A percentile compares a stretch with the other conserved stretches of the same genome.
phyloP scores from a whole-genome alignment of 352 stramenopile genomes.

The Pseudoperonospora humuli region DNA sequence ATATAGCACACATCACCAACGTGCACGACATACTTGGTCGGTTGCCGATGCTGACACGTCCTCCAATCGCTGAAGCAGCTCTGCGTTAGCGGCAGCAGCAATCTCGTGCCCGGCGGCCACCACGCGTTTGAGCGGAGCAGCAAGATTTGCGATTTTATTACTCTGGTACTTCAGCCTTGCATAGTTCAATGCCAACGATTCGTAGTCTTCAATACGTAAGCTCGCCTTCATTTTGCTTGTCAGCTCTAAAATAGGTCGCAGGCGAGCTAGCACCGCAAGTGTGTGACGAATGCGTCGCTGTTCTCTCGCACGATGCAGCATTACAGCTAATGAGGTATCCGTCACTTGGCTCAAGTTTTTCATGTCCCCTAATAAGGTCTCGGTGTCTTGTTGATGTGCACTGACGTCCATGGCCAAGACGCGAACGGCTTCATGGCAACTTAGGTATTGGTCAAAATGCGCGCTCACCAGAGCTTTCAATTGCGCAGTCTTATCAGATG shows the following conservation, averaged over 20 bases:
- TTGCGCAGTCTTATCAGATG: conserved; percentile 77
- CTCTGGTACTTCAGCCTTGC: conserved; percentile 58
- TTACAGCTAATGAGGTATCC: too few species aligned
- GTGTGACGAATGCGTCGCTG: conserved; percentile 72
- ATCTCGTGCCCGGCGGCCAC: conserved; percentile 53
- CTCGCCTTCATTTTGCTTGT: too few species aligned
- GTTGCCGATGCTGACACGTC: conserved; percentile 46
- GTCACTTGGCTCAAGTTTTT: too few species aligned
- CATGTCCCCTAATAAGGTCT: conserved; percentile 43
- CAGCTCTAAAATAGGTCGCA: conserved; percentile 65
- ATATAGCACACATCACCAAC: background rate
- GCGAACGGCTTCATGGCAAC: conserved; percentile 71
- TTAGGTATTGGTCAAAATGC: conserved; percentile 81
- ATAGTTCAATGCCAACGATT: too few species aligned
- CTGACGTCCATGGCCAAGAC: conserved; percentile 53
- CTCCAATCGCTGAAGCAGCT: conserved; percentile 56
- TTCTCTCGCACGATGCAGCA: too few species aligned
- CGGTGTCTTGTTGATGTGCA: conserved; percentile 50
- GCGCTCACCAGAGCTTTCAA: conserved; percentile 73
- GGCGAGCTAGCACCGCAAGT: conserved; percentile 51
- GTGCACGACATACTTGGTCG: conserved; percentile 52
- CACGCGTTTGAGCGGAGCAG: conserved; percentile 31
- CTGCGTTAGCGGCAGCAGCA: too few species aligned
- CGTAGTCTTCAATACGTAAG: too few species aligned
- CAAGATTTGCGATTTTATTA: conserved; percentile 51